phyloP scores from a whole-genome alignment of 2,329 filamentous ascomycete genomes.

The Calcarisporium arbuscula region DNA sequence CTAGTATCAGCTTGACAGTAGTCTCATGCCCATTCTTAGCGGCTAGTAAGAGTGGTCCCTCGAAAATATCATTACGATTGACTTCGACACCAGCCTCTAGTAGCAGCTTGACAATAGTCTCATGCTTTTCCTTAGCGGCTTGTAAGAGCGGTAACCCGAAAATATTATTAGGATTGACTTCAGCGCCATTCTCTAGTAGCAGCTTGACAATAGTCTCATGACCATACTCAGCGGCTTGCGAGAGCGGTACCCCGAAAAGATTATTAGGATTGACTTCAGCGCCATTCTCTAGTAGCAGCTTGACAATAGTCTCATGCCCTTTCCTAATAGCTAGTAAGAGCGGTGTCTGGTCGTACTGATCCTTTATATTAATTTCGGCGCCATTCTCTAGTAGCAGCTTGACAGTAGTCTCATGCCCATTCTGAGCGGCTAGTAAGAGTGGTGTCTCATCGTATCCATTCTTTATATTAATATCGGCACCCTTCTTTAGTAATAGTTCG shows the following conservation, averaged over 20 bases:
- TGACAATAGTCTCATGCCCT: too few relatives aligned
- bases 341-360: too few relatives aligned
- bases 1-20: too few relatives aligned
- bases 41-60: too few relatives aligned
- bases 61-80: conserved; percentile 10
- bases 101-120: not conserved
- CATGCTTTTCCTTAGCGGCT: not conserved
- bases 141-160: not conserved
- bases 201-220: conserved; percentile 1
- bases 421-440: not conserved
- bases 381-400: too few relatives aligned
- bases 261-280: too few relatives aligned
- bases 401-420: conserved; percentile 3
- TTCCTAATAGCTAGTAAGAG: too few relatives aligned
- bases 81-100: conserved; percentile 6
- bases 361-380: too few relatives aligned
- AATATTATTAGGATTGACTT: too few relatives aligned
- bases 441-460: not conserved
- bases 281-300: too few relatives aligned
- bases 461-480: conserved; percentile 4
- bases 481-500: conserved; percentile 4
- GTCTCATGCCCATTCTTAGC: too few relatives aligned
- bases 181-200: not conserved
- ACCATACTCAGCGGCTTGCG: not conserved
- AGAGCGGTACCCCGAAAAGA: not conserved